A percentile compares a stretch with the other conserved stretches of the same genome.
Conservation (phyloP, 78 protist species). For the Dictyostelium intermedium region DNA sequence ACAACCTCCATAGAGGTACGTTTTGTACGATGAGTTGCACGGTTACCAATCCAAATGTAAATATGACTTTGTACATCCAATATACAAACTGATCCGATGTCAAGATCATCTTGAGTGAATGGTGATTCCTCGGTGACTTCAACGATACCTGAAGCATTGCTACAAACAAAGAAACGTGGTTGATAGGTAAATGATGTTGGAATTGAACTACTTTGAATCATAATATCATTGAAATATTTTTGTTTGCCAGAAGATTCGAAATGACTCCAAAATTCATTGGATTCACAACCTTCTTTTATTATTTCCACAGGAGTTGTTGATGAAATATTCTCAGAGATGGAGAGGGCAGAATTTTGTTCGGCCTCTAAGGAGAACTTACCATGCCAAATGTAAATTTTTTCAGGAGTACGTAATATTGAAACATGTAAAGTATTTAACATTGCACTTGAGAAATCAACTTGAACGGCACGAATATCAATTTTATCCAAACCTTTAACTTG, state of each 20-base stretch:
- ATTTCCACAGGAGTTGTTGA: background rate
- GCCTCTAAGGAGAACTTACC: slow-evolving; percentile 15
- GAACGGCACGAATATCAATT: slow-evolving; percentile 51
- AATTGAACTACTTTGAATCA: background rate
- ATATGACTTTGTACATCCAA: slow-evolving; percentile 56
- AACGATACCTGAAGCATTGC: slow-evolving; percentile 59
- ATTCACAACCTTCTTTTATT: slow-evolving; percentile 19
- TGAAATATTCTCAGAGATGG: background rate
- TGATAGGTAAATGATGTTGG: background rate
- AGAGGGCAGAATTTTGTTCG: background rate
- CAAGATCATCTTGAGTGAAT: slow-evolving; percentile 77
- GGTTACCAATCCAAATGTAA: slow-evolving; percentile 59
- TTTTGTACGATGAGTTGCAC: slow-evolving; percentile 46
- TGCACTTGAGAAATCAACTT: slow-evolving; percentile 3
- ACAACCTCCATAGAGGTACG: slow-evolving; percentile 52
- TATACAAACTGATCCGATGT: slow-evolving; percentile 25
- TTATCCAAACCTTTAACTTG: slow-evolving; percentile 30
- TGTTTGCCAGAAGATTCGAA: background rate
- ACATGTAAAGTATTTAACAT: slow-evolving; percentile 38
- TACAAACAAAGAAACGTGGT: slow-evolving; percentile 46
- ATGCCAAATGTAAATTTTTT: slow-evolving; percentile 49
- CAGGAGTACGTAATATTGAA: slow-evolving; percentile 6
- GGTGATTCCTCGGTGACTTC: slow-evolving; percentile 47
- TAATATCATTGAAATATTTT: background rate
- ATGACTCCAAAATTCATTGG: slow-evolving; percentile 10